These are phyloP conservation scores for Fusarium subglutinans DNA, from an alignment of 2,329 filamentous ascomycete genomes.

Conservation along the genomic window DNA sequence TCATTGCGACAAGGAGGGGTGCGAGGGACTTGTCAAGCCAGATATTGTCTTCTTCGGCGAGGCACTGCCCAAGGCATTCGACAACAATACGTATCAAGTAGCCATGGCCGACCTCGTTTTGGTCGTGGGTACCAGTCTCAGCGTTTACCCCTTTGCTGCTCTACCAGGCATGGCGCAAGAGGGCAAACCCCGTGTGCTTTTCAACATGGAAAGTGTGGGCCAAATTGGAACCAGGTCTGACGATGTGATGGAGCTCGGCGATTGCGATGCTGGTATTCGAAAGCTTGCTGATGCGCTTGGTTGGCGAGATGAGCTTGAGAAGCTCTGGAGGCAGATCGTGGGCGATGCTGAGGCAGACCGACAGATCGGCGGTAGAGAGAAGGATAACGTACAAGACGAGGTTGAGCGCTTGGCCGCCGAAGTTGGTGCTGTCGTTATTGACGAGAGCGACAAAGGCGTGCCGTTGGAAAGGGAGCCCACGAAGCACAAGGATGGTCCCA, in stretches of 20 bases:
- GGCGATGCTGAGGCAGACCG: conserved; percentile 66
- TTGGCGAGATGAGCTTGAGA: conserved; percentile 86
- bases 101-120: conserved; percentile 78
- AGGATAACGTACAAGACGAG: conserved; percentile 56
- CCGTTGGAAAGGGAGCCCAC: neutral
- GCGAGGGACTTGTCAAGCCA: conserved; percentile 86
- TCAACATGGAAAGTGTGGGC: conserved; percentile 88
- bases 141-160: conserved; percentile 88
- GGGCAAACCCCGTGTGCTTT: conserved; percentile 78
- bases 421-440: conserved; percentile 47
- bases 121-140: conserved; percentile 88
- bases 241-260: conserved; percentile 84
- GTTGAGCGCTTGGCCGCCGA: conserved; percentile 52
- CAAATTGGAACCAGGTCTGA: conserved; percentile 79
- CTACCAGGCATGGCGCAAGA: conserved; percentile 73
- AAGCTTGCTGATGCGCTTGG: conserved; percentile 82
- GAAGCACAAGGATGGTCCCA: neutral
- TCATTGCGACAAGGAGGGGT: conserved; percentile 68
- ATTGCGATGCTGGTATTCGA: conserved; percentile 84
- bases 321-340: conserved; percentile 74
- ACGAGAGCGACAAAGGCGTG: conserved; percentile 37
- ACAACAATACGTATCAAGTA: conserved; percentile 55
- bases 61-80: conserved; percentile 57
- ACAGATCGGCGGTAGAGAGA: conserved; percentile 50
- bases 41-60: conserved; percentile 97